phyloP scores from a whole-genome alignment of 495 filamentous ascomycete genomes.

The Entonaema liquescens region DNA sequence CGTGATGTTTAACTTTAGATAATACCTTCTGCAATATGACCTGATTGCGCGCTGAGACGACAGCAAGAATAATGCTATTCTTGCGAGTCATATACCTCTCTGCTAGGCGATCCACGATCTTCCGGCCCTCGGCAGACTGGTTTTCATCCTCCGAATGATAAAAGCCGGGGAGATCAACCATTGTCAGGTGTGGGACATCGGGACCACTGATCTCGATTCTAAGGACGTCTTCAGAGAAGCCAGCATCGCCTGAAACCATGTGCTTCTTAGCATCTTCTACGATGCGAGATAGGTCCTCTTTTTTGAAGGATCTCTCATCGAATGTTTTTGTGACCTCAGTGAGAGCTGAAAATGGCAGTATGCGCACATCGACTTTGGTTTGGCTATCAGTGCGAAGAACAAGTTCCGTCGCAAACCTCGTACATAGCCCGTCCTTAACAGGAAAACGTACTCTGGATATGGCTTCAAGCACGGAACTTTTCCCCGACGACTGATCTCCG shows the following conservation, averaged over 20 bases:
- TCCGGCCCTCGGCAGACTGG: conserved; percentile 52
- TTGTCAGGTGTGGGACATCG: conserved; percentile 65
- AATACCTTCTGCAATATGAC: conserved; percentile 61
- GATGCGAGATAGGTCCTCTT: conserved; percentile 54
- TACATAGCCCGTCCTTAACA: conserved; percentile 69
- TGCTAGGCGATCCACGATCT: conserved; percentile 61
- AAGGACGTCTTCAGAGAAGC: conserved; percentile 69
- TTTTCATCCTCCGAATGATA: conserved; percentile 57
- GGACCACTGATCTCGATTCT: conserved; percentile 70
- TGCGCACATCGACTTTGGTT: conserved; percentile 36
- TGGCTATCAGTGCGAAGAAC: conserved; percentile 54
- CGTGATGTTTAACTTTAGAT: conserved; percentile 50
- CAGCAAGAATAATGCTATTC: conserved; percentile 66
- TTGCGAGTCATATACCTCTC: conserved; percentile 65
- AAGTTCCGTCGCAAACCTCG: conserved; percentile 72
- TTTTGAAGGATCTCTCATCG: conserved; percentile 44
- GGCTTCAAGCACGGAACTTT: conserved; percentile 78
- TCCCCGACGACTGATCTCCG: conserved; percentile 75
- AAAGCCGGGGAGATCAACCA: conserved; percentile 74
- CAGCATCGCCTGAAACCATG: conserved; percentile 46
- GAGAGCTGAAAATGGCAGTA: conserved; percentile 41
- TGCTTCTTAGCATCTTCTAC: conserved; percentile 52
- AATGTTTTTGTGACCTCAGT: conserved; percentile 34
- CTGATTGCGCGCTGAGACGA: conserved; percentile 63
- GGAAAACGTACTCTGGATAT: conserved; percentile 76